A percentile compares a stretch with the other conserved stretches of the same genome.
phyloP scores from a whole-genome alignment of 2,329 filamentous ascomycete genomes.

The Pseudocercospora crystallina region DNA sequence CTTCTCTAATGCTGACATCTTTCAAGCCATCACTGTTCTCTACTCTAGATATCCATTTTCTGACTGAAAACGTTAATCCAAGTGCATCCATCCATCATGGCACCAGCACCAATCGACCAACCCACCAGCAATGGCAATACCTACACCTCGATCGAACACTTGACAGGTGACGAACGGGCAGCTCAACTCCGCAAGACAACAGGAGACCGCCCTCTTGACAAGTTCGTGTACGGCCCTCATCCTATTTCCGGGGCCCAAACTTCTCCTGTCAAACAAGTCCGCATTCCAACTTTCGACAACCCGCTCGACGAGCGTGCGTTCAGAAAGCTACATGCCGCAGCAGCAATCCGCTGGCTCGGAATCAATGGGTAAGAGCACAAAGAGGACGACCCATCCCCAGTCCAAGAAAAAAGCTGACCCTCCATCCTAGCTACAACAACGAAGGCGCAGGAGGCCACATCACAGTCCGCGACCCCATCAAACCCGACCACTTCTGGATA shows the following conservation, averaged over 20 bases:
- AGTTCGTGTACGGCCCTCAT: conserved; percentile 21
- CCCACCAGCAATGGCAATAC: not conserved
- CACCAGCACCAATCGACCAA: conserved; percentile 10
- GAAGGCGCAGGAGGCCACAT: conserved; percentile 38
- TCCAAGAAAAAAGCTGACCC: no score
- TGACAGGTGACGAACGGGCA: conserved; percentile 15
- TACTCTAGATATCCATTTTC: no score
- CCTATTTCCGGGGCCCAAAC: conserved; percentile 20
- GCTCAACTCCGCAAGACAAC: conserved; percentile 15
- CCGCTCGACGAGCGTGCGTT: conserved; percentile 20
- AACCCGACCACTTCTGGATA: conserved; percentile 36
- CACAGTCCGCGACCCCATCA: conserved; percentile 38
- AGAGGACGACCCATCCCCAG: no score
- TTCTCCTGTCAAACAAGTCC: conserved; percentile 21
- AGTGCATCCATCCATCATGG: conserved; percentile 24
- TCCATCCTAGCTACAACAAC: conserved; percentile 14
- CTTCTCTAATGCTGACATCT: no score
- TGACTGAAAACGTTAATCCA: not conserved
- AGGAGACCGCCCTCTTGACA: conserved; percentile 18
- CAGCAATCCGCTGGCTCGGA: conserved; percentile 22
- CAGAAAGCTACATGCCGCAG: conserved; percentile 22
- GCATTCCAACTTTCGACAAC: conserved; percentile 19
- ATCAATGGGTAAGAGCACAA: conserved; percentile 6
- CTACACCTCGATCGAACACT: not conserved
- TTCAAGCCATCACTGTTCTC: no score